A percentile compares a stretch with the other conserved stretches of the same genome.
Evolutionary conservation across 495 filamentous ascomycete species (phyloP).

Genomic region (Jackrogersella multiformis): DNA sequence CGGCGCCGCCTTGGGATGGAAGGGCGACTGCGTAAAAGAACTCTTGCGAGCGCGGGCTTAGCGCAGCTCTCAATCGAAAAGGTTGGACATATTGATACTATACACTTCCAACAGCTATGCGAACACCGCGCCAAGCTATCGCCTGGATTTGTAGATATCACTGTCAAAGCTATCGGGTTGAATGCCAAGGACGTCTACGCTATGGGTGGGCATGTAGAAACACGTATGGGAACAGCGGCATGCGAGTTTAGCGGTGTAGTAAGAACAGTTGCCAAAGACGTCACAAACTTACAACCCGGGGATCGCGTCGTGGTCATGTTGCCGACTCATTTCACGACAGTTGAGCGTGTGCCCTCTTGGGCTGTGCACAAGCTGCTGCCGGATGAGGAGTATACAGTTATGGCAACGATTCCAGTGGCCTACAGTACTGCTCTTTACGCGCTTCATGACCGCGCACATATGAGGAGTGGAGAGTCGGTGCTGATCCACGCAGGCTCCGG

Average conservation of each 20-base stretch:
- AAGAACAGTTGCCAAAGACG: constrained; percentile 4
- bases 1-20: neutral
- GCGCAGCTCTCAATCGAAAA: constrained; percentile 26
- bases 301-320: constrained; percentile 50
- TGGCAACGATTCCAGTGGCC: constrained; percentile 53
- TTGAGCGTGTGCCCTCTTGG: constrained; percentile 42
- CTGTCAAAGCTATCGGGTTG: constrained; percentile 47
- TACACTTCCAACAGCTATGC: constrained; percentile 18
- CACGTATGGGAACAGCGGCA: neutral
- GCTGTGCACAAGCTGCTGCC: constrained; percentile 42
- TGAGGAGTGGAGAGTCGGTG: constrained; percentile 55
- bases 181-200: constrained; percentile 49
- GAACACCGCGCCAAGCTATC: constrained; percentile 5
- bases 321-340: constrained; percentile 46
- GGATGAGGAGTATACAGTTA: constrained; percentile 14
- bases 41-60: constrained; percentile 20
- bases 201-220: constrained; percentile 21
- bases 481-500: constrained; percentile 62
- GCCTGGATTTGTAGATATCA: constrained; percentile 48
- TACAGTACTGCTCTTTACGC: constrained; percentile 63
- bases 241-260: constrained; percentile 28
- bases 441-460: constrained; percentile 44
- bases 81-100: constrained; percentile 13
- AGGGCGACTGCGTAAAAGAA: neutral
- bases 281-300: constrained; percentile 35